Evolutionary conservation across 208 protist genomes (phyloP).

Genomic region (Acanthamoeba culbertsoni): DNA sequence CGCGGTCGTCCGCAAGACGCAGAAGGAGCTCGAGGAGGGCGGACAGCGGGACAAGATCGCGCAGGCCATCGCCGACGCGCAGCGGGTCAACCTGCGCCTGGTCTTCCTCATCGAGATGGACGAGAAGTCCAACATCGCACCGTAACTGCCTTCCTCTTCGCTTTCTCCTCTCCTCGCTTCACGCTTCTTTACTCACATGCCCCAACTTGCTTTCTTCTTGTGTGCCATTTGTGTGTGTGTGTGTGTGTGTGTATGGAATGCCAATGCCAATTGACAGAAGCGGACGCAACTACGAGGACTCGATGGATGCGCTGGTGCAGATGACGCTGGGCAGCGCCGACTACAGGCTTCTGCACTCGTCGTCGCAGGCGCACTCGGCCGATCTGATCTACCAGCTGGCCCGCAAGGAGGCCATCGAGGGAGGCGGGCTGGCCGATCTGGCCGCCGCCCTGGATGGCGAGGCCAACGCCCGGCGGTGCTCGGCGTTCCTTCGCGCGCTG

Average conservation of each 20-base stretch:
- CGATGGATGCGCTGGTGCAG: conserved; percentile 26
- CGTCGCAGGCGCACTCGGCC: conserved; percentile 7
- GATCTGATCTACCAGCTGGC: conserved; percentile 28
- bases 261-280: background rate
- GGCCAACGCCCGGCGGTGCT: background rate
- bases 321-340: background rate
- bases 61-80: background rate
- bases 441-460: background rate
- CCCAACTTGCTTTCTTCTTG: background rate
- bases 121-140: background rate
- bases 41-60: background rate
- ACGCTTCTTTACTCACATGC: background rate
- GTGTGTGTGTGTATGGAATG: no score
- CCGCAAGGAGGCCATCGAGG: background rate
- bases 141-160: background rate
- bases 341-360: background rate
- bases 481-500: background rate
- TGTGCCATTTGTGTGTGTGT: no score
- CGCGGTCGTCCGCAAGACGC: conserved; percentile 2
- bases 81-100: background rate
- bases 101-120: conserved; percentile 18
- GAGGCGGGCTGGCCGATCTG: background rate
- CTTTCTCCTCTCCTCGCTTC: background rate
- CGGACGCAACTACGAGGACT: background rate
- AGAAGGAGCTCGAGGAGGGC: background rate